Base-by-base conservation (phyloP, 2,329 filamentous ascomycete genomes). In the Aschersonia sp. region DNA sequence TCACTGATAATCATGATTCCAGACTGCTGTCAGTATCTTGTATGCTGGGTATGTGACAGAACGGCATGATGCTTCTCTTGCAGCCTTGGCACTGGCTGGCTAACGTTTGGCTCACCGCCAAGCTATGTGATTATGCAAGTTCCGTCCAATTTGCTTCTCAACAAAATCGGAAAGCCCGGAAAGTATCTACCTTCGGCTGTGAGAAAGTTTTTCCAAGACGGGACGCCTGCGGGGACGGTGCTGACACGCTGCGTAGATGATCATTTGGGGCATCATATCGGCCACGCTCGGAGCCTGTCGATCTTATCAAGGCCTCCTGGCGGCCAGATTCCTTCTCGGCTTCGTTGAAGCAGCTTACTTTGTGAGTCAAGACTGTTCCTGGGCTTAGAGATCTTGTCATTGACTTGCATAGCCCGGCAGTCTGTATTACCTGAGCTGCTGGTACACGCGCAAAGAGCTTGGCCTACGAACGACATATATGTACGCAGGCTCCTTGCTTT, bases 371-470 rank as follows among this genome's bases (percentile, higher is more conserved):
- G 6, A 4, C 10, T 6, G 9, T 42, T 31, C 41, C 9, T 10
- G 5, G 32, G 40, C 9, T 12, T 29, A 32, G 40, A 28, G 30
- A 20, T 30, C n/a, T 31, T 12, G 10, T 35, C 20, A 41, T 48
- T 44, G 44, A 40, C 40, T 6, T 3, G 48, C 31, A 9, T 46
- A 58, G 69, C 76, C 76, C 1, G 75, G 77, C 7, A 77, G 77
- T 54, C 62, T 84, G 3, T 84, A 80, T 64, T 83, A 78, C 53
- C 68, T 84, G 40, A 70, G 66, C 50, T 72, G 69, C 47, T 85
- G 82, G 82, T 87, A 87, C 55, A 85, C 80, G 0, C 72, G 82
- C 43, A 77, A 78, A 52, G 84, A 85, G 59, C 68, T 85, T 2
- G 77, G 75, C 7, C 65, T 83, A n/a, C 71, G 81, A 7, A 84